These are phyloP conservation scores for Trichoderma erinaceum DNA, from an alignment of 495 filamentous ascomycete species.

Conservation along the genomic window DNA sequence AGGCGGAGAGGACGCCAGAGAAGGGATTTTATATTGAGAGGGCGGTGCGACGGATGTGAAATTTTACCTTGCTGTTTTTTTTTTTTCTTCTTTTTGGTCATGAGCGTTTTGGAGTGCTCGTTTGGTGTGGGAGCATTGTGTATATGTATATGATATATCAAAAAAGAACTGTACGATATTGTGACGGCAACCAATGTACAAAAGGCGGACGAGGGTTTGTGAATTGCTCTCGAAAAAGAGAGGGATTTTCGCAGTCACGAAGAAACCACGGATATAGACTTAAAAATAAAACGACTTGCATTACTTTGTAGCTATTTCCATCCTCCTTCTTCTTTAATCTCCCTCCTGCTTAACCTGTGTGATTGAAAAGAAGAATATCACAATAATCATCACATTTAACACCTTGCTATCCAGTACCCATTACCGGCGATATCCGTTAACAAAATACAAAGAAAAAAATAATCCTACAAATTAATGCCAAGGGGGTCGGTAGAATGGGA, in stretches of 20 bases:
- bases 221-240: no score
- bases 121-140: background rate
- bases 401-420: conserved; percentile 7
- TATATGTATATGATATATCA: background rate
- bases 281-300: background rate
- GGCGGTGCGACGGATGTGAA: conserved; percentile 32
- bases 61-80: background rate
- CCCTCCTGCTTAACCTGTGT: background rate
- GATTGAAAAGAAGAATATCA: background rate
- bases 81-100: background rate
- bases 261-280: background rate
- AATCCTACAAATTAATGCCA: background rate
- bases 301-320: background rate
- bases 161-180: background rate
- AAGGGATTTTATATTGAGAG: conserved; percentile 81
- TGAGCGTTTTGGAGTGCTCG: background rate
- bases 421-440: conserved; percentile 1
- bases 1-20: conserved; percentile 68
- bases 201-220: background rate
- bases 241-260: background rate
- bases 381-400: background rate
- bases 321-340: background rate
- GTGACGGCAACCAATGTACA: background rate
- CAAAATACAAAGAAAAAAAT: background rate
- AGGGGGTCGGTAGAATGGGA: background rate